Percentiles rank a stretch among this genome's conserved stretches.
Conservation (phyloP, 1,284 basidiomycete genomes). For the Puccinia novopanici region DNA sequence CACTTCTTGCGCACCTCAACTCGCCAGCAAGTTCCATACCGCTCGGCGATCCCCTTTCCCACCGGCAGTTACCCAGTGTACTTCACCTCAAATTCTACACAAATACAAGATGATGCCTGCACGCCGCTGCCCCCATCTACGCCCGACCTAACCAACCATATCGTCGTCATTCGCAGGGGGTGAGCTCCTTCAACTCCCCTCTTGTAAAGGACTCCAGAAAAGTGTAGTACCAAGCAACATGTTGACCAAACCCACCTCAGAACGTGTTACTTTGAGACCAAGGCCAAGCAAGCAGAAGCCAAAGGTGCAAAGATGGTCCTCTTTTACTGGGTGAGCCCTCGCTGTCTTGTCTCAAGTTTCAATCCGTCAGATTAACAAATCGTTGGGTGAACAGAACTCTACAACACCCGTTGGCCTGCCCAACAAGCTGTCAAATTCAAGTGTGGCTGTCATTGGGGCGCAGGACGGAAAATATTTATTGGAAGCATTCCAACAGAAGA, state of each 20-base stretch:
- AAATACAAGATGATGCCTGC: conserved; percentile 37
- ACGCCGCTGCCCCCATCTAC: conserved; percentile 32
- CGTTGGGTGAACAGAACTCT: conserved; percentile 19
- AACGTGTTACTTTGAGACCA: conserved; percentile 40
- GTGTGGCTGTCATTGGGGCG: conserved; percentile 21
- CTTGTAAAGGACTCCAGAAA: background rate
- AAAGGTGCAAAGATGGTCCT: conserved; percentile 45
- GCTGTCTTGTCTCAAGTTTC: background rate
- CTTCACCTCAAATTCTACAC: conserved; percentile 38
- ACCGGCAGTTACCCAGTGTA: conserved; percentile 34
- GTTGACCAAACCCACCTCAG: conserved; percentile 8
- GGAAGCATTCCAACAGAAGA: conserved; percentile 31
- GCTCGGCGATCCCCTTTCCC: conserved; percentile 30
- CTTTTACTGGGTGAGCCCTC: conserved; percentile 42
- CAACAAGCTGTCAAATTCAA: conserved; percentile 3
- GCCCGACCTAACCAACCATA: conserved; percentile 33
- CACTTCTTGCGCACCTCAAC: conserved; percentile 27
- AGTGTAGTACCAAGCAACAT: background rate
- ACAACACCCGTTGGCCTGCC: conserved; percentile 20
- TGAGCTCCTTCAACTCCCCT: background rate
- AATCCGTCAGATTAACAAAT: no score
- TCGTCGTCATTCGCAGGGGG: conserved; percentile 40
- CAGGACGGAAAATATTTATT: conserved; percentile 28
- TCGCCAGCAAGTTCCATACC: conserved; percentile 34
- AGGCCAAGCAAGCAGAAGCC: conserved; percentile 25